Base-by-base conservation (phyloP, 176 grass and related monocot species). In the Carex kokanica region DNA sequence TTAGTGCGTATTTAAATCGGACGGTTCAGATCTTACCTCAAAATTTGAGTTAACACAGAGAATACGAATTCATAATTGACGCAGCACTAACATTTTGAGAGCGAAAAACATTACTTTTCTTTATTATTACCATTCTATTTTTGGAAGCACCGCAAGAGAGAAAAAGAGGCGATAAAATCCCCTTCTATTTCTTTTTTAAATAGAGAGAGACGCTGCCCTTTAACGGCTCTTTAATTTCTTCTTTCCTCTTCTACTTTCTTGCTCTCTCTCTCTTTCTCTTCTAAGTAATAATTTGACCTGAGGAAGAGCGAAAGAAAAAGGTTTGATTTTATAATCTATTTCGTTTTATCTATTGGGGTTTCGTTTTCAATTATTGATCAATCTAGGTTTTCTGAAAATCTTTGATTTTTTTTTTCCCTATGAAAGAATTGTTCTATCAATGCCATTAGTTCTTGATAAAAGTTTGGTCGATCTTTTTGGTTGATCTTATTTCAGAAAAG, bases 301-400 rank as follows among this genome's bases (percentile, higher is more conserved):
- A 53, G 78, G 59, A 78, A 77, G 72, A 85, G 78, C 79, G 43
- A 69, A 32, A 82, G 61, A 54, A 82, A 41, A 63, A 82, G 80
- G 80, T 82, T 40, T 14, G 41, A 38, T 32, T 32, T 38, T 15
- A 15, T 64, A 8, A 8, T 27, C 59, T 64, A 53, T 43, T 66
- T 67, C 41, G 80, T 5, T 53, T 67, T 31, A 64, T 61, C 40
- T 61, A 4, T 81, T 60, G 55, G 29, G 53, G 34, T 74, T 85
- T n/a, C 36, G 2, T 51, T 74, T 51, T 74, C 4, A 25, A 52
- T 49, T 74, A 21, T 55, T 55, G 72, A 77, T 77, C 29, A 49
- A 20, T 77, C 72, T 77, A 77, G 51, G 73, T 78, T 56, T 78
- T 29, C 2, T 21, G 4, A 55, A 23, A 23, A 29, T 47, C 3